Base-by-base conservation (phyloP, 2,329 filamentous ascomycete genomes). In the Penicillium vulpinum region DNA sequence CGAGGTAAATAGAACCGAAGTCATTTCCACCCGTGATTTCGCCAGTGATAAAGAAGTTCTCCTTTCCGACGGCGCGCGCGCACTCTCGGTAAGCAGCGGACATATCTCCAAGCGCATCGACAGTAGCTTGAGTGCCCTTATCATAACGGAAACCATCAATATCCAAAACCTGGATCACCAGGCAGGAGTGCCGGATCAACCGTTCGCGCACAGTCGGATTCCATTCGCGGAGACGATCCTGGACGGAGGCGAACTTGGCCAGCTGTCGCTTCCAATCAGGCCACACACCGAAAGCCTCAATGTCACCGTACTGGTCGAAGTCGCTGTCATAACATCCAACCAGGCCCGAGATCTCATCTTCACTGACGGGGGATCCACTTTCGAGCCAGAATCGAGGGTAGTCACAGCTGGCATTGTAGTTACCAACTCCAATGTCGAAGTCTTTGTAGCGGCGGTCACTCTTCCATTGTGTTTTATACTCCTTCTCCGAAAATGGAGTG, bases 161-260 rank as follows among this genome's bases (percentile, higher is more conserved):
- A 66, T 88, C 85, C 26, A 88, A 74, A 62, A 80, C 81, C 11
- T 77, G 71, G 55, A 88, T 85, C 31, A 83, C 76, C 69, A 88
- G 83, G 70, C 85, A 88, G 3, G 84, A 86, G 62, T 87, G 85
- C 44, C 80, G 80, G 62, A 83, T 81, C 59, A 88, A 73, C 62
- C 83, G 85, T 36, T 80, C 77, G n/a, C 80, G 74, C 0, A 87
- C 85, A 6, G 79, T 78, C 1, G 83, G 81, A 22, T 79, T 62
- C 86, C 86, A 88, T 65, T 87, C 85, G 55, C 86, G 80, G 2
- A 88, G 77, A 68, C 86, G 85, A 71, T 88, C 86, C 70, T 88
- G 86, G 3, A 88, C 85, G 48, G 82, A 85, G 47, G 85, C 84
- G 70, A 88, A 88, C 63, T 88, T 88, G 44, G 84, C 80, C 40